Evolutionary conservation across 1,139 yeast genomes (phyloP).

Genomic region (Yamadazyma oceani): DNA sequence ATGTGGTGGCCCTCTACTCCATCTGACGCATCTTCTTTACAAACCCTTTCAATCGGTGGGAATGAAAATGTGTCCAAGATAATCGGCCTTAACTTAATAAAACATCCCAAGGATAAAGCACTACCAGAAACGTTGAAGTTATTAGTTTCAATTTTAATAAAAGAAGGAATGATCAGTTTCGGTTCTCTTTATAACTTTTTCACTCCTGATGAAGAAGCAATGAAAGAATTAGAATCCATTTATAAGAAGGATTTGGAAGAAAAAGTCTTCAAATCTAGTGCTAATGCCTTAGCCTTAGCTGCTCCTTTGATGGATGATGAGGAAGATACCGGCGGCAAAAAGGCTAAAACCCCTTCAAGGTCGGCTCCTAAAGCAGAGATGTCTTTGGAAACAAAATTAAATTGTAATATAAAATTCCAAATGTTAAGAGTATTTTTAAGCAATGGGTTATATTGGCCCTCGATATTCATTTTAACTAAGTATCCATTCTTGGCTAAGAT

Average conservation of each 20-base stretch:
- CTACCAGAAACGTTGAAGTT: conserved; percentile 48
- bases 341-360: conserved; percentile 6
- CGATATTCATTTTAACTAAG: conserved; percentile 57
- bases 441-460: conserved; percentile 65
- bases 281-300: conserved; percentile 83
- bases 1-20: conserved; percentile 64
- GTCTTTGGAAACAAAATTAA: conserved; percentile 18
- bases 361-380: conserved; percentile 5
- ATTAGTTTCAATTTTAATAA: conserved; percentile 57
- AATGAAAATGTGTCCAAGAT: conserved; percentile 66
- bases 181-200: conserved; percentile 61
- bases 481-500: conserved; percentile 65
- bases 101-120: conserved; percentile 30
- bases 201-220: conserved; percentile 43
- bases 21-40: conserved; percentile 31
- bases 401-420: conserved; percentile 29
- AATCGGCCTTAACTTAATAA: conserved; percentile 55
- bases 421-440: conserved; percentile 56
- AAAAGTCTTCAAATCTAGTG: conserved; percentile 62
- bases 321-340: conserved; percentile 19
- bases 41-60: conserved; percentile 50
- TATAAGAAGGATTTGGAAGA: conserved; percentile 58
- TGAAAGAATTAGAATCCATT: conserved; percentile 41
- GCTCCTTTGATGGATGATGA: conserved; percentile 73
- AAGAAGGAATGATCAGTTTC: conserved; percentile 66